Percentiles rank a stretch among this genome's conserved stretches.
Evolutionary conservation across 192 early-diverging fungal species (phyloP).

Genomic region (Martensiomyces pterosporus): DNA sequence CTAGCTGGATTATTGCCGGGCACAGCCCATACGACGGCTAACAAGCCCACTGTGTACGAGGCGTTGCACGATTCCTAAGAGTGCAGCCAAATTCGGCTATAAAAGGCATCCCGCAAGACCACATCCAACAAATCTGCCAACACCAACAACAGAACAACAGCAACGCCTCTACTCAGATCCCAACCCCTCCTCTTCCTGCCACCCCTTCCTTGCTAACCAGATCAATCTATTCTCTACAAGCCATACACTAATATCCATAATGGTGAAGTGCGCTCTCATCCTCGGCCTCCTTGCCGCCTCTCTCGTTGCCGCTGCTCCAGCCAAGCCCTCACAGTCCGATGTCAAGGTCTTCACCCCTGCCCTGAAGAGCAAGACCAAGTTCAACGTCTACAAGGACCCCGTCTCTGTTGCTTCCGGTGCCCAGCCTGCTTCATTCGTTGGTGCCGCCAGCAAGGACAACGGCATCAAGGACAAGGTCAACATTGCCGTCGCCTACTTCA

Average conservation of each 20-base stretch:
- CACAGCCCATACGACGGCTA: too few relatives aligned
- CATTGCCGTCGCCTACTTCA: neutral
- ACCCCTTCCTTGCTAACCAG: neutral
- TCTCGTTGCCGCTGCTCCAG: neutral
- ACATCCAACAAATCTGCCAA: too few relatives aligned
- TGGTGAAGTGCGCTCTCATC: neutral
- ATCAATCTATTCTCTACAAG: neutral
- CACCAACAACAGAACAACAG: too few relatives aligned
- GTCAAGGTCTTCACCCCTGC: constrained; percentile 17
- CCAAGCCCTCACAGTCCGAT: neutral
- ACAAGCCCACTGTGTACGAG: too few relatives aligned
- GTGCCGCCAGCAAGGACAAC: neutral
- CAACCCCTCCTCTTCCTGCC: too few relatives aligned
- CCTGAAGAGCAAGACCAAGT: constrained; percentile 5
- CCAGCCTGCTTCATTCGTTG: constrained; percentile 2
- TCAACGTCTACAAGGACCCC: constrained; percentile 19
- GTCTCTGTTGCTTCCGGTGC: constrained; percentile 3
- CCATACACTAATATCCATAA: neutral
- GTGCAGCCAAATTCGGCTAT: too few relatives aligned
- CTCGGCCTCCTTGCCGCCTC: neutral
- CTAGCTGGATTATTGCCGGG: too few relatives aligned
- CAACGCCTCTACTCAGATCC: too few relatives aligned
- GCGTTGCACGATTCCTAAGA: too few relatives aligned
- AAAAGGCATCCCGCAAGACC: too few relatives aligned
- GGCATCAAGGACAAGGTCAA: neutral